phyloP scores from a whole-genome alignment of 768 basidiomycete species.

The Tulasnella sp. region DNA sequence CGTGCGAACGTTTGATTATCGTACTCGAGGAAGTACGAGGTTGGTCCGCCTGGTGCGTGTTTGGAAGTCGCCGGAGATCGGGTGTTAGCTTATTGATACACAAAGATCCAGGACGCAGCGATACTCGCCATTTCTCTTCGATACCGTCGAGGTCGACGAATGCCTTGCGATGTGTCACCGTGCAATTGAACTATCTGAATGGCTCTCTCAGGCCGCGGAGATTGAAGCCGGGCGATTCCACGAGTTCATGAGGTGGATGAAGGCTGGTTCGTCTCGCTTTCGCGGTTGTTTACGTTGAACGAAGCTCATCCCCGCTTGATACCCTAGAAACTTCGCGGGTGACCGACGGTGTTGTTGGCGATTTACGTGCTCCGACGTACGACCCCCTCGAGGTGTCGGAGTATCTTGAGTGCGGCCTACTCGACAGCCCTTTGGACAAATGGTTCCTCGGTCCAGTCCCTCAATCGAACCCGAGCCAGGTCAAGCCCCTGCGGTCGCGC shows the following conservation, averaged over 20 bases:
- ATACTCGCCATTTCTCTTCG: conserved; percentile 44
- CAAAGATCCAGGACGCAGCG: conserved; percentile 37
- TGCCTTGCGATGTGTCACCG: conserved; percentile 43
- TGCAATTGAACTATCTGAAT: conserved; percentile 51
- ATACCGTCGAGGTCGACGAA: conserved; percentile 36
- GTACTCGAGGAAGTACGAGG: conserved; percentile 67
- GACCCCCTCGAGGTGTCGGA: conserved; percentile 18
- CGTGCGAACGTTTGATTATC: conserved; percentile 63
- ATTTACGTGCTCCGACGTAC: conserved; percentile 14
- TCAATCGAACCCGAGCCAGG: conserved; percentile 5
- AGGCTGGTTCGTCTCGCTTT: conserved; percentile 12
- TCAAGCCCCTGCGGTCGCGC: neutral
- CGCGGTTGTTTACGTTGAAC: neutral
- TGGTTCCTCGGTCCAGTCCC: conserved; percentile 17
- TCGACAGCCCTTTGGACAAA: conserved; percentile 14
- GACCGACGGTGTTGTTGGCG: conserved; percentile 9
- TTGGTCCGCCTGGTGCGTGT: conserved; percentile 40
- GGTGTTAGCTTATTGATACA: neutral
- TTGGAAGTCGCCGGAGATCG: neutral
- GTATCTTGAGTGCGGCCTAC: conserved; percentile 17
- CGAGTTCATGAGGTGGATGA: conserved; percentile 65
- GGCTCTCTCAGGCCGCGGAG: conserved; percentile 55
- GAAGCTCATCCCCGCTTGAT: conserved; percentile 1
- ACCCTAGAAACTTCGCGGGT: conserved; percentile 12
- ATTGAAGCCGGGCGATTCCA: conserved; percentile 59